Evolutionary conservation across 1,139 yeast genomes (phyloP), one percentile per base, ranked within the genome.

Genomic region (Geotrichum macrosporum): DNA sequence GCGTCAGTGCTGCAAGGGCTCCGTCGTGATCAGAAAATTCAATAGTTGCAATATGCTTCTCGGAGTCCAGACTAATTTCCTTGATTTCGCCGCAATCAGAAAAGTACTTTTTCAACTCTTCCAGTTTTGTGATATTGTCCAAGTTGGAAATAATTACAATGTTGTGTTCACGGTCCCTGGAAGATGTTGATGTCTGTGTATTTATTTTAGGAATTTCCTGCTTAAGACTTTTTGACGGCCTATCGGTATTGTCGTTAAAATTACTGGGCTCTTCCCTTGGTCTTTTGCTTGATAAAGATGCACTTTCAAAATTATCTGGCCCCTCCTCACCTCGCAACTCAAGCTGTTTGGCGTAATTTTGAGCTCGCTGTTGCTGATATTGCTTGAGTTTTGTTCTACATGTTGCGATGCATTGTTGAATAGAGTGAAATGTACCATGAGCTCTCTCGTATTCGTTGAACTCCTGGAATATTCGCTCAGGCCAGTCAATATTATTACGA

Each of bases 1-100:
- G 78, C 0, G 89, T 80, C 41, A 83, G 61, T 0, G 89, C 86
- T 1, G 81, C 65, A 10, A 78, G 64, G 2, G 80, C 74, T 35
- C 72, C 78, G n/a, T 67, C 66, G 46, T 74, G 75, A 4, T 59
- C 62, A 0, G 68, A 53, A 55, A 84, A 81, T 56, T 84, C 94
- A 3, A 84, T 57, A 0, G 54, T 43, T 0, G 63, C 64, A 35
- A 42, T 30, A 15, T 34, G 29, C 4, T 47, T 39, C 4, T 35
- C 18, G 8, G 33, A 42, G 18, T 41, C 45, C 12, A 48, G 20
- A 15, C 42, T 46, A 5, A 67, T 48, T 1, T 62, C 58, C 4
- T 69, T 53, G 1, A 81, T 65, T 2, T 68, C 68, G 1, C 94
- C 94, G 64, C 92, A 84, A 21, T 78, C 84, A 19, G 63, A 51